These are phyloP conservation scores for Jatropha podagrica DNA, from an alignment of 441 rosid species.

Conservation along the genomic window DNA sequence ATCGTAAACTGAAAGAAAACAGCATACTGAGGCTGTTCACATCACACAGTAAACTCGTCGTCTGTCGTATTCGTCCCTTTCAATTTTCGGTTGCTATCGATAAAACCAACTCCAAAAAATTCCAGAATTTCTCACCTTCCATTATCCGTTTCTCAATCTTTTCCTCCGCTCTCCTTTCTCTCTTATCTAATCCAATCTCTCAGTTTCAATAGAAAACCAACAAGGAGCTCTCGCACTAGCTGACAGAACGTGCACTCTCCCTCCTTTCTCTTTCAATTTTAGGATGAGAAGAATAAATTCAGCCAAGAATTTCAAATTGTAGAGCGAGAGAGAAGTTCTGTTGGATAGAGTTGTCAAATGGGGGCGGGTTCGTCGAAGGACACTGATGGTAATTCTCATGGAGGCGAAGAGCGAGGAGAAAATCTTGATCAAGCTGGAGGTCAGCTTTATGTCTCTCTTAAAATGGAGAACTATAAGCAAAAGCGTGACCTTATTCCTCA, in stretches of 20 bases:
- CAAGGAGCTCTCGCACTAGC: too few relatives aligned
- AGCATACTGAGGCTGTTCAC: too few relatives aligned
- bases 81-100: not conserved
- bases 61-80: not conserved
- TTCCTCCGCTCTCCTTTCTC: not conserved
- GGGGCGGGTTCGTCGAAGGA: constrained; percentile 71
- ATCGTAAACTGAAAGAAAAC: too few relatives aligned
- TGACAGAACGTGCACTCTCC: too few relatives aligned
- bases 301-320: not conserved
- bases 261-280: not conserved
- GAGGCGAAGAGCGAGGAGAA: constrained; percentile 42
- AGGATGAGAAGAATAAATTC: not conserved
- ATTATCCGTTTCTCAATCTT: not conserved
- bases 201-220: not conserved
- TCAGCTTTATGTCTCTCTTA: constrained; percentile 83
- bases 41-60: too few relatives aligned
- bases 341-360: constrained; percentile 33
- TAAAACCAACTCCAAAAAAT: too few relatives aligned
- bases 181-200: not conserved
- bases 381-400: constrained; percentile 50
- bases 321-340: not conserved
- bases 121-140: too few relatives aligned
- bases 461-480: constrained; percentile 79
- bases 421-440: constrained; percentile 63
- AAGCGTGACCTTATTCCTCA: constrained; percentile 90